Base-by-base conservation (phyloP, 2,329 filamentous ascomycete species). In the Calonectria henricotiae region DNA sequence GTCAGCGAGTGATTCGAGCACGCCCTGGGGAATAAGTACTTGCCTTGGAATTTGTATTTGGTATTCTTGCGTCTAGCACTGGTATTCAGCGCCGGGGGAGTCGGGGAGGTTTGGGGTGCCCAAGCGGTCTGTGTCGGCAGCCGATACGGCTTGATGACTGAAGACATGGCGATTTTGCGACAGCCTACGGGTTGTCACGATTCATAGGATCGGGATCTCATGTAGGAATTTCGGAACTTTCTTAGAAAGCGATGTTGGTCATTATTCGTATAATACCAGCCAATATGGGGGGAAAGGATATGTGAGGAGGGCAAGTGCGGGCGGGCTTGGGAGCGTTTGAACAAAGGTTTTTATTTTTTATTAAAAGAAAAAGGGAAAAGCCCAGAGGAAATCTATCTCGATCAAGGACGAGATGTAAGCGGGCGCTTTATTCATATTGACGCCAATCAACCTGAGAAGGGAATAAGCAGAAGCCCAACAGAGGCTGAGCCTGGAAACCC, bases 401-500 rank as follows among this genome's bases (percentile, higher is more conserved):
- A 39, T 39, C n/a, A 39, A 58, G 12, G n/a, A 37, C 43, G 43
- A 58, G 23, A 58, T 25, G 20, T 23, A 37, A 25, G 51, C 32
- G 51, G 20, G 25, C 15, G 51, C 17, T 58, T 58, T 23, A n/a
- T 58, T 39, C n/a, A 25, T 58, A 58, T 58, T 58, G 13, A 58
- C 32, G 35, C 51, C 25, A 37, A 58, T 37, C 12, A 23, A 39
- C 5, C 51, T 37, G 27, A 55, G 20, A 39, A 58, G 15, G 35
- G 35, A 39, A 27, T 58, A 58, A 58, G 51, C 51, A 39, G 51
- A 39, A 39, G 20, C 4, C 51, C 20, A 58, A 20, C 35, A 12
- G 51, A 58, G 51, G 51, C 51, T 39, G 51, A 58, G 51, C 35
- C 30, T 9, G 51, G 51, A 25, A 39, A 58, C 51, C 51, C 32